These are phyloP conservation scores for Gamsiella multidivaricata DNA, from an alignment of 192 early-diverging fungal genomes.

Conservation along the genomic window DNA sequence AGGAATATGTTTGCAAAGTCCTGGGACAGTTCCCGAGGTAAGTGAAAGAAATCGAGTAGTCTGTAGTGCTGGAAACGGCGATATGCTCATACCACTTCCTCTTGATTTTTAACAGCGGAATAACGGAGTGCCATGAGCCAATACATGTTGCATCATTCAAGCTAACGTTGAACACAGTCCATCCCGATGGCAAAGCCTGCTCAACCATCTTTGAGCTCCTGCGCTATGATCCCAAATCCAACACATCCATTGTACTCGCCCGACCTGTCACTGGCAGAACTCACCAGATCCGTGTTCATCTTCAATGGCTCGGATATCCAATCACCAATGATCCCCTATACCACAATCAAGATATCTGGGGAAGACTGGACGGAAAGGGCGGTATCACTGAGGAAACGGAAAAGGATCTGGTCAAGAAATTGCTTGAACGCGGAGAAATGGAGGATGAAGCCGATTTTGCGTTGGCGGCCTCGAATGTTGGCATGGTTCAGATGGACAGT, in stretches of 20 bases:
- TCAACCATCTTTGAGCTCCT: conserved; percentile 80
- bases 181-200: conserved; percentile 84
- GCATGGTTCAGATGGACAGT: conserved; percentile 16
- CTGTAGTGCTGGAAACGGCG: no score
- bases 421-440: conserved; percentile 29
- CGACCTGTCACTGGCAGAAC: conserved; percentile 92
- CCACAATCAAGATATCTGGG: conserved; percentile 79
- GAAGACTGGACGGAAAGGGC: conserved; percentile 65
- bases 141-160: conserved; percentile 89
- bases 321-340: conserved; percentile 98
- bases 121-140: conserved; percentile 79
- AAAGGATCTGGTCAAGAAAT: conserved; percentile 39
- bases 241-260: conserved; percentile 80
- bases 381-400: conserved; percentile 42
- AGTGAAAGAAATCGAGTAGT: conserved; percentile 19
- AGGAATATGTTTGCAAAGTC: conserved; percentile 92
- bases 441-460: conserved; percentile 34
- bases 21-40: conserved; percentile 87
- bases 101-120: conserved; percentile 49
- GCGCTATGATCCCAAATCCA: conserved; percentile 64
- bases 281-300: conserved; percentile 97
- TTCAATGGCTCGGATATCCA: conserved; percentile 91
- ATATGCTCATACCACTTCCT: no score
- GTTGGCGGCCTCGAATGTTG: conserved; percentile 20
- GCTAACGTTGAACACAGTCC: conserved; percentile 88